Evolutionary conservation across 139 green algal genomes (phyloP).

Genomic region (Zygnema cylindricum): DNA sequence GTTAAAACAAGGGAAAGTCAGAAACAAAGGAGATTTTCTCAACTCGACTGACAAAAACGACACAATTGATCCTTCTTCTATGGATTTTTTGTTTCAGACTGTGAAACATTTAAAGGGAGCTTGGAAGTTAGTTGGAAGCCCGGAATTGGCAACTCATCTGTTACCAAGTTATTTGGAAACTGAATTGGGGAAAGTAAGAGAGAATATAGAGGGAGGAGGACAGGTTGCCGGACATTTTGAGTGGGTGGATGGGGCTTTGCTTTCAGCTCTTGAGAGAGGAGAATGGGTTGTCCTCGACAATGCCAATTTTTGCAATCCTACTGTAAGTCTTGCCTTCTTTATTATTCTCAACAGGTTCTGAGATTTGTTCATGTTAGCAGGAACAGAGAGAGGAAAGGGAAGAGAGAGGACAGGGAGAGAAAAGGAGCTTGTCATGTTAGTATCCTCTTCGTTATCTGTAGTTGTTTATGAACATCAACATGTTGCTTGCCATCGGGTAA

Average conservation of each 20-base stretch:
- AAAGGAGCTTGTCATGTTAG: too few relatives aligned
- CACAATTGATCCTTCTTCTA: background rate
- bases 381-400: too few relatives aligned
- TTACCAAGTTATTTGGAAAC: background rate
- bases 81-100: background rate
- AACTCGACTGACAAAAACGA: background rate
- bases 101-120: background rate
- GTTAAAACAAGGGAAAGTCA: background rate
- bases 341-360: too few relatives aligned
- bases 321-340: constrained; percentile 58
- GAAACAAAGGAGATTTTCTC: background rate
- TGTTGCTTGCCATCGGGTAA: too few relatives aligned
- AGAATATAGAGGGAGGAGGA: background rate
- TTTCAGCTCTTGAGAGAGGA: constrained; percentile 80
- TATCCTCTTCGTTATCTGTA: too few relatives aligned
- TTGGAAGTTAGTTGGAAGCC: background rate
- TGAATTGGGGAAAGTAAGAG: background rate
- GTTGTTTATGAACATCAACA: too few relatives aligned
- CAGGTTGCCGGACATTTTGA: constrained; percentile 83
- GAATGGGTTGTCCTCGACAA: constrained; percentile 96
- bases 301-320: constrained; percentile 94
- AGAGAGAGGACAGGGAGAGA: too few relatives aligned
- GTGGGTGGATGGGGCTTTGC: constrained; percentile 95
- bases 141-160: background rate
- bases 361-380: too few relatives aligned